Evolutionary conservation across 768 basidiomycete species (phyloP).

Genomic region (Tricholoma sp.): DNA sequence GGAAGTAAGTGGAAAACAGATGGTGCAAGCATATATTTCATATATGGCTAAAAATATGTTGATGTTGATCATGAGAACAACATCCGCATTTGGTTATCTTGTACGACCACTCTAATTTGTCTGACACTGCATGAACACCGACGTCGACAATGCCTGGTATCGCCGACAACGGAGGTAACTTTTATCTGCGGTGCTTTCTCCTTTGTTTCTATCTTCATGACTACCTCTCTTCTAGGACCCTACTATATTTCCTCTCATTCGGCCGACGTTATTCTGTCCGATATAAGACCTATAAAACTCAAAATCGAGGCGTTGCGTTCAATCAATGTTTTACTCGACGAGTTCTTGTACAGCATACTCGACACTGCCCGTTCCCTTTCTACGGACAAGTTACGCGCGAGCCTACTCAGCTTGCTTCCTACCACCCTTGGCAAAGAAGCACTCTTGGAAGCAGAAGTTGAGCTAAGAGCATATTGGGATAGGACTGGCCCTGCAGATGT

Average conservation of each 20-base stretch:
- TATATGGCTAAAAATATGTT: background rate
- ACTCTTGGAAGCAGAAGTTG: slow-evolving; percentile 88
- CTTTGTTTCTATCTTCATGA: slow-evolving; percentile 5
- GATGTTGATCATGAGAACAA: slow-evolving; percentile 7
- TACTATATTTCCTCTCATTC: slow-evolving; percentile 79
- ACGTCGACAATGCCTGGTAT: slow-evolving; percentile 40
- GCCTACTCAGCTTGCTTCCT: slow-evolving; percentile 67
- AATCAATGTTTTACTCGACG: slow-evolving; percentile 81
- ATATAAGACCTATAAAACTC: slow-evolving; percentile 88
- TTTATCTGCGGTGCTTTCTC: slow-evolving; percentile 3
- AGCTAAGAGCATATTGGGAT: slow-evolving; percentile 87
- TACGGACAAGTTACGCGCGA: slow-evolving; percentile 69
- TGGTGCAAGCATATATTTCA: background rate
- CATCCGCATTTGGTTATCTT: slow-evolving; percentile 8
- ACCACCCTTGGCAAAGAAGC: slow-evolving; percentile 88
- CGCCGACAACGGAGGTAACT: slow-evolving; percentile 36
- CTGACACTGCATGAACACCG: slow-evolving; percentile 17
- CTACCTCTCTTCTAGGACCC: slow-evolving; percentile 38
- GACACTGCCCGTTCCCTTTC: slow-evolving; percentile 60
- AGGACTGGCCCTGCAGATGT: slow-evolving; percentile 41
- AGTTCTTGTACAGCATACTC: slow-evolving; percentile 74
- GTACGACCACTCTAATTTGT: slow-evolving; percentile 6
- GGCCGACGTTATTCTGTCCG: slow-evolving; percentile 88
- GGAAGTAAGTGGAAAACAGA: background rate
- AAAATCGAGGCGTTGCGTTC: slow-evolving; percentile 69